Evolutionary conservation across 305 asterid species (phyloP).

Genomic region (Fraxinus baroniana): DNA sequence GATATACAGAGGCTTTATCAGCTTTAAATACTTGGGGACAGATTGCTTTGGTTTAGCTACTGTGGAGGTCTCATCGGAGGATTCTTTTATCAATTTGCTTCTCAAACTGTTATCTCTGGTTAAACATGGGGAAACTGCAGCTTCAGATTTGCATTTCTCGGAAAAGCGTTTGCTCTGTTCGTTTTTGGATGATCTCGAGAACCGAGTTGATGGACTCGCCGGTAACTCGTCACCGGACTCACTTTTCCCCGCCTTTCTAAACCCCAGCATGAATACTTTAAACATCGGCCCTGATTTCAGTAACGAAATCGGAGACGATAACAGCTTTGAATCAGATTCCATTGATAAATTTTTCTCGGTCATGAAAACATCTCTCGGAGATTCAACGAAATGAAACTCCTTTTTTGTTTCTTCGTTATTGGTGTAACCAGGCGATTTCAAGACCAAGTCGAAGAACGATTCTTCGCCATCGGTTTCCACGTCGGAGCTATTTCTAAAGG

Average conservation of each 20-base stretch:
- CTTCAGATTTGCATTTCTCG: conserved; percentile 20
- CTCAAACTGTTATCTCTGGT: conserved; percentile 38
- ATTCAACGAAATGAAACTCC: conserved; percentile 36
- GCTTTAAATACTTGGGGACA: conserved; percentile 34
- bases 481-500: conserved; percentile 32
- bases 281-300: conserved; percentile 38
- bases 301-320: conserved; percentile 43
- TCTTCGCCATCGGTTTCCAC: conserved; percentile 59
- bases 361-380: conserved; percentile 47
- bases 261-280: conserved; percentile 32
- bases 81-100: conserved; percentile 33
- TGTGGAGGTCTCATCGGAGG: neutral
- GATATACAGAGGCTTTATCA: conserved; percentile 38
- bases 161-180: conserved; percentile 35
- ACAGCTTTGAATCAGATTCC: conserved; percentile 42
- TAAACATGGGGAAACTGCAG: conserved; percentile 11
- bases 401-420: conserved; percentile 17
- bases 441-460: conserved; percentile 72
- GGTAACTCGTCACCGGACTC: neutral
- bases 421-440: conserved; percentile 39
- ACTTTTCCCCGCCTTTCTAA: conserved; percentile 23
- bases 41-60: conserved; percentile 9
- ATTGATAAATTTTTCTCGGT: conserved; percentile 31
- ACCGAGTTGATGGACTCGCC: conserved; percentile 6
- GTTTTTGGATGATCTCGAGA: neutral